A percentile compares a stretch with the other conserved stretches of the same genome.
phyloP scores from a whole-genome alignment of 208 protist genomes.

The Borovskyia barvae region DNA sequence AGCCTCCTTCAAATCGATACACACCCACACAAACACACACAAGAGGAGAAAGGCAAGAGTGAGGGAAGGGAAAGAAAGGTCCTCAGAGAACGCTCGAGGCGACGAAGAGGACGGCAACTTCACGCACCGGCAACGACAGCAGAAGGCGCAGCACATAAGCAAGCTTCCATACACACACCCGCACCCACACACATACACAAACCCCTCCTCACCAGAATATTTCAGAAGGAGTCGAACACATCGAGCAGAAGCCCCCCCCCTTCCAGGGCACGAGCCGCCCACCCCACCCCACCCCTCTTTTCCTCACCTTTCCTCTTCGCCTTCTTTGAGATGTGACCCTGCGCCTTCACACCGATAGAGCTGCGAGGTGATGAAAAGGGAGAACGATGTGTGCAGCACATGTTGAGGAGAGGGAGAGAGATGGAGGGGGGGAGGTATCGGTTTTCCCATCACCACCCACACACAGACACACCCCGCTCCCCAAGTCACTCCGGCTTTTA shows the following conservation, averaged over 20 bases:
- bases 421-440: too few species aligned
- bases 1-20: background rate
- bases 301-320: too few species aligned
- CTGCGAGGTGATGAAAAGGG: too few species aligned
- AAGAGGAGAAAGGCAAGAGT: background rate
- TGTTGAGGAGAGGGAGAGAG: too few species aligned
- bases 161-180: background rate
- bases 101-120: background rate
- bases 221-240: too few species aligned
- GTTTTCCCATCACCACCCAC: too few species aligned
- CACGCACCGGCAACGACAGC: background rate
- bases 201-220: background rate
- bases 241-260: too few species aligned
- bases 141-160: background rate
- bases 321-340: too few species aligned
- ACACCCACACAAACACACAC: background rate
- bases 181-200: background rate
- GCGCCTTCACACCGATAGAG: too few species aligned
- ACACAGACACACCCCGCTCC: background rate
- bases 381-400: too few species aligned
- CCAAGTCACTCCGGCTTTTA: conserved; percentile 2
- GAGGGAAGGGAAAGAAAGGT: background rate
- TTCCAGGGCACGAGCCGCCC: too few species aligned
- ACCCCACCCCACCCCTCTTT: too few species aligned
- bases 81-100: background rate